Base-by-base conservation (phyloP, 768 basidiomycete species). In the Russula sp. region DNA sequence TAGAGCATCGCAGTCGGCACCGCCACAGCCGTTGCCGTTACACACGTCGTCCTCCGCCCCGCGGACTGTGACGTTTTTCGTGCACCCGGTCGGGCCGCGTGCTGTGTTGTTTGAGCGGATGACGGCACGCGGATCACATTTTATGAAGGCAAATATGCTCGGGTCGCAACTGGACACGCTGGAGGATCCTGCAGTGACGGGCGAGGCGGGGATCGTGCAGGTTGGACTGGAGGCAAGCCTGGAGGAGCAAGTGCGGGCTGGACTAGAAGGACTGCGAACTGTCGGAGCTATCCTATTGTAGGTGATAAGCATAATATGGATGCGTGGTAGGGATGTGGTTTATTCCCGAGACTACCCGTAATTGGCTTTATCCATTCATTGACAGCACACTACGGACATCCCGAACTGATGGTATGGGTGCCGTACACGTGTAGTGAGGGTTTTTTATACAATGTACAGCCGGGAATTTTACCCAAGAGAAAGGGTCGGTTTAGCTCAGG, bases 91-190 rank as follows among this genome's bases (percentile, higher is more conserved):
- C 39, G 91, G 89, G 10, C 70, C 77, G 20, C 72, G 77, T 48
- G 78, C 82, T 32, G 69, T 85, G 55, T 70, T 94, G 61, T 58
- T 79, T 71, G 83, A 84, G 49, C 77, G 92, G 40, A 87, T 94
- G 83, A 68, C 68, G 73, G 76, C 77, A 44, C 78, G 92, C 40
- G 68, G 79, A 47, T 86, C 85, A 0, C 93, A 95, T 73, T 95
- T 88, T 67, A 90, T 94, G 87, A 92, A 91, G 74, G 82, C 83
- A 22, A 71, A 69, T 4, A 92, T 94, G 93, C 75, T 95, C 68
- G 86, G 87, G 55, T 87, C 88, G 66, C 93, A 95, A 76, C 68
- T 93, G 68, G 72, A 71, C 9, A 84, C 88, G 49, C 70, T 94
- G 67, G 88, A 94, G 75, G 78, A 76, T 59, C 92, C 92, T 0